These are phyloP conservation scores for Cyphellophora attinorum DNA, from an alignment of 2,329 filamentous ascomycete species.

Conservation along the genomic window DNA sequence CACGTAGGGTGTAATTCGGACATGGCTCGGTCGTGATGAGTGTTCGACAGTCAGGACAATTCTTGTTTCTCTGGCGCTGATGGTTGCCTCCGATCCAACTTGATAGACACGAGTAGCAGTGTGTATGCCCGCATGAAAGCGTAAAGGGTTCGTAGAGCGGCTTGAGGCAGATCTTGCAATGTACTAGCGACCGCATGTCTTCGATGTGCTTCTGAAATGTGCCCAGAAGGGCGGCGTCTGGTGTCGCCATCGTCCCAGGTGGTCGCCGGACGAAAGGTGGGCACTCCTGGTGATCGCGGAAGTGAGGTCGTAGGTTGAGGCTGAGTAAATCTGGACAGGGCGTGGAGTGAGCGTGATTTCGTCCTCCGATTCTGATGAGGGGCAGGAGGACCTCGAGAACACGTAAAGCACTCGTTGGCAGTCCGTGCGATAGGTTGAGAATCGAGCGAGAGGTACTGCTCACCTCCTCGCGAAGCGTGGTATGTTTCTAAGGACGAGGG, in stretches of 20 bases:
- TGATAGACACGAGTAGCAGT: constrained; percentile 51
- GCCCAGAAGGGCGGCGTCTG: constrained; percentile 22
- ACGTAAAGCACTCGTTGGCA: no score
- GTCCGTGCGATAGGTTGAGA: no score
- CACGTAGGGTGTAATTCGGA: constrained; percentile 56
- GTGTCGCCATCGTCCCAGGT: constrained; percentile 6
- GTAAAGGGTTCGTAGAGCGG: constrained; percentile 62
- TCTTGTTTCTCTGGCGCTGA: constrained; percentile 30
- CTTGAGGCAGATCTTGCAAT: constrained; percentile 60
- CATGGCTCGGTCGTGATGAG: constrained; percentile 50
- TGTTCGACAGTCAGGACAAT: constrained; percentile 59
- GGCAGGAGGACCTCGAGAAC: no score
- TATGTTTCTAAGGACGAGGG: no score
- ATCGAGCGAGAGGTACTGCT: no score
- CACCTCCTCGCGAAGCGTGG: no score
- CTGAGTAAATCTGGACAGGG: no score
- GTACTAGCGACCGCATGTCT: constrained; percentile 50
- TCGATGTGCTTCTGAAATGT: constrained; percentile 48
- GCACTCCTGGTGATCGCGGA: no score
- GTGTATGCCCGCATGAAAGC: constrained; percentile 59
- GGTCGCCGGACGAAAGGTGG: neutral
- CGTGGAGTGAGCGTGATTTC: no score
- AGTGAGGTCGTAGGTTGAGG: no score
- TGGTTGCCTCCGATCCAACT: constrained; percentile 24
- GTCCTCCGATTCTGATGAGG: no score